Evolutionary conservation across 148 eudicot genomes (phyloP).

Genomic region (Euryodendron excelsum): DNA sequence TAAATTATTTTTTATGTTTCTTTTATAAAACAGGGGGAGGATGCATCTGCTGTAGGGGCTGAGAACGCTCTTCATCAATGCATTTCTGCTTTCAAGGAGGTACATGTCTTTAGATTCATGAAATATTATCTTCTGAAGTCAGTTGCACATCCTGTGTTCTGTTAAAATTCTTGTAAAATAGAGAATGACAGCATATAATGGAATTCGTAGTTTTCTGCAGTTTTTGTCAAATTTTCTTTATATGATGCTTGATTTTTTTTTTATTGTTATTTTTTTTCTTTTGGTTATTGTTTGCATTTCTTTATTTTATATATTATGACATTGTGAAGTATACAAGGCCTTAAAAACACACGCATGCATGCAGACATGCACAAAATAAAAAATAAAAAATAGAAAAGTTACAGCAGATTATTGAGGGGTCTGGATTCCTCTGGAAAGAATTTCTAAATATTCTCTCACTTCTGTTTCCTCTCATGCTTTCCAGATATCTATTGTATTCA

Average conservation of each 20-base stretch:
- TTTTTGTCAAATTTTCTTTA: not conserved
- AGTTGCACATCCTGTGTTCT: not conserved
- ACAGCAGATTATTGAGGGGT: too few species aligned
- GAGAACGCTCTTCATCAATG: conserved; percentile 57
- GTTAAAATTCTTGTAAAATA: not conserved
- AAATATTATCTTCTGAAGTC: not conserved
- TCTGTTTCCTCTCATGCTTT: too few species aligned
- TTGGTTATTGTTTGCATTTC: not conserved
- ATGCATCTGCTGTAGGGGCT: conserved; percentile 32
- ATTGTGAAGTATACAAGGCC: too few species aligned
- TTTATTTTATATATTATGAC: not conserved
- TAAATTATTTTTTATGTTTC: not conserved
- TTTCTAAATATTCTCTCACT: too few species aligned
- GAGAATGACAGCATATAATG: not conserved
- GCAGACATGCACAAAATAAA: too few species aligned
- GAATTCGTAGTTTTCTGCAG: not conserved
- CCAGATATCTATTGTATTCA: too few species aligned
- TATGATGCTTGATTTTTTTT: not conserved
- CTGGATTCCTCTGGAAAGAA: too few species aligned
- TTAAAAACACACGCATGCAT: too few species aligned
- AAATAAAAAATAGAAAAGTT: too few species aligned
- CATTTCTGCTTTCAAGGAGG: conserved; percentile 68
- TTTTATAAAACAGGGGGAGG: conserved; percentile 34
- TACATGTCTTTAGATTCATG: conserved; percentile 20
- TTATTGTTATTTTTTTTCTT: not conserved